Percentiles rank a stretch among this genome's conserved stretches.
Conservation (phyloP, 2,329 filamentous ascomycete species). For the Paracoccidioides lutzii region DNA sequence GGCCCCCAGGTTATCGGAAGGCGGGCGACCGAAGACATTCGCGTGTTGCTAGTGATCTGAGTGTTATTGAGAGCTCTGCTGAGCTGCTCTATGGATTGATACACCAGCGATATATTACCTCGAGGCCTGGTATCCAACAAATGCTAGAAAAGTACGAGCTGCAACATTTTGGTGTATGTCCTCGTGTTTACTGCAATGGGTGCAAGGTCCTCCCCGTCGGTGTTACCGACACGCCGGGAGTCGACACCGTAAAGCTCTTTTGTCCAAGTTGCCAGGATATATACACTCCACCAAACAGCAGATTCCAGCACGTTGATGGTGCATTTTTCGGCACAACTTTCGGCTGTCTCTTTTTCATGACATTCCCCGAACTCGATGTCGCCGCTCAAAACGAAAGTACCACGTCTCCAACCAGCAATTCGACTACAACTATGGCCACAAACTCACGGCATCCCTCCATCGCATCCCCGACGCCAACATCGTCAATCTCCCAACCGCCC, state of each 20-base stretch:
- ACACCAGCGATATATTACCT: slow-evolving; percentile 97
- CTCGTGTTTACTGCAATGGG: slow-evolving; percentile 83
- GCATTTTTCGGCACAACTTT: slow-evolving; percentile 98
- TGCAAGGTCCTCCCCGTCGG: slow-evolving; percentile 87
- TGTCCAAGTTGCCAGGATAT: slow-evolving; percentile 94
- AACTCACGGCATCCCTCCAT: slow-evolving; percentile 19
- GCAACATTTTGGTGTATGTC: slow-evolving; percentile 89
- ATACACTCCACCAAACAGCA: slow-evolving; percentile 91
- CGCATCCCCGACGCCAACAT: slow-evolving; percentile 13
- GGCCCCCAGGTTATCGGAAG: slow-evolving; percentile 32
- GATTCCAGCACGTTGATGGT: slow-evolving; percentile 93
- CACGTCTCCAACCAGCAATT: slow-evolving; percentile 16
- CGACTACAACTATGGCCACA: slow-evolving; percentile 8
- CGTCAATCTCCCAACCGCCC: slow-evolving; percentile 18
- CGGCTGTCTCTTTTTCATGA: slow-evolving; percentile 93
- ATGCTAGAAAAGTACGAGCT: slow-evolving; percentile 99
- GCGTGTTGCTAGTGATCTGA: slow-evolving; percentile 82
- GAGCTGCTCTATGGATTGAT: slow-evolving; percentile 97
- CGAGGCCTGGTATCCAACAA: slow-evolving; percentile 87
- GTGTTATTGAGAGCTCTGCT: slow-evolving; percentile 92
- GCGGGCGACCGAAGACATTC: slow-evolving; percentile 61
- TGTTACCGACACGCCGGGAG: slow-evolving; percentile 83
- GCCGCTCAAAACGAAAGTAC: slow-evolving; percentile 47
- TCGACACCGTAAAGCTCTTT: slow-evolving; percentile 97
- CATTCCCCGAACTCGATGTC: slow-evolving; percentile 90